Percentiles rank a stretch among this genome's conserved stretches.
Evolutionary conservation across 345 rosid species (phyloP).

Genomic region (Arabidopsis arenosa): DNA sequence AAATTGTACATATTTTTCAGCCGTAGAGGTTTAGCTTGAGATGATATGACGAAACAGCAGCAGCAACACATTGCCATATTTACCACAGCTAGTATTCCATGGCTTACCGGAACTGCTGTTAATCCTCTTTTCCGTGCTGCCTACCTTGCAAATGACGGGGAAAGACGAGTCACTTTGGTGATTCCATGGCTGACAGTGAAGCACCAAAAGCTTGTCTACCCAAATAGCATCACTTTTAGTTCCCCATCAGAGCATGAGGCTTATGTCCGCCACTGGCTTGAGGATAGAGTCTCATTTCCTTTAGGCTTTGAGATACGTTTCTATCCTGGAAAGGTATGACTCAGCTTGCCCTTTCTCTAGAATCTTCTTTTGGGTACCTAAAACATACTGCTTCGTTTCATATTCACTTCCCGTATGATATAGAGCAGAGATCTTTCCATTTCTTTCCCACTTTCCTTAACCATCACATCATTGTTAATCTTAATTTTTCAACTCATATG

Average conservation of each 20-base stretch:
- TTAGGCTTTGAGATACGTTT: slow-evolving; percentile 61
- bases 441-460: slow-evolving; percentile 6
- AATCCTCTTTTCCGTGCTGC: slow-evolving; percentile 98
- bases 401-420: not conserved
- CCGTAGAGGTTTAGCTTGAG: not conserved
- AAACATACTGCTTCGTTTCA: not conserved
- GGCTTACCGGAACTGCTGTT: slow-evolving; percentile 98
- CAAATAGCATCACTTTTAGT: slow-evolving; percentile 57
- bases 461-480: slow-evolving; percentile 11
- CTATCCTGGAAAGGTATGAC: slow-evolving; percentile 84
- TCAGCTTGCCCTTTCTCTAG: not conserved
- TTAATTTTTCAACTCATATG: not conserved
- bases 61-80: slow-evolving; percentile 69
- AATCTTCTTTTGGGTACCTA: not conserved
- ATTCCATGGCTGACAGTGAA: slow-evolving; percentile 88
- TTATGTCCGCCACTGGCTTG: slow-evolving; percentile 78
- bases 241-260: slow-evolving; percentile 76
- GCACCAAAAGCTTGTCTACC: slow-evolving; percentile 80
- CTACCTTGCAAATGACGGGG: slow-evolving; percentile 78
- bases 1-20: too few relatives aligned
- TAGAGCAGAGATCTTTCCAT: not conserved
- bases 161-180: slow-evolving; percentile 74
- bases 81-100: slow-evolving; percentile 95
- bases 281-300: slow-evolving; percentile 66
- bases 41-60: slow-evolving; percentile 62